phyloP scores from a whole-genome alignment of 78 protist species.

The Dictyostelium capitatum region DNA sequence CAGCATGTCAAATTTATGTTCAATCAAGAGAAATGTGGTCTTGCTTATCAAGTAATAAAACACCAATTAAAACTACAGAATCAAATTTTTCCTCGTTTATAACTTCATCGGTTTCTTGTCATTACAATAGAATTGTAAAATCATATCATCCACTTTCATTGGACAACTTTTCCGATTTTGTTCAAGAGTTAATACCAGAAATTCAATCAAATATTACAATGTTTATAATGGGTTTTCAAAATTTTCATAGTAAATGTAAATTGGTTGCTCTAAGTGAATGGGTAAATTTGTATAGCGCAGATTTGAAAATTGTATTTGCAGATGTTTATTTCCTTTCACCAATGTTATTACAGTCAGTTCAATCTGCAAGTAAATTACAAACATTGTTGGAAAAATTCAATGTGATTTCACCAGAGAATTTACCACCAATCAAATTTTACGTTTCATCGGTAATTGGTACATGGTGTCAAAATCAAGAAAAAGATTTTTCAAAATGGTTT shows the following conservation, averaged over 20 bases:
- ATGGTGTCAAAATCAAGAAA: slow-evolving; percentile 83
- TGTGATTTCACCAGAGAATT: slow-evolving; percentile 24
- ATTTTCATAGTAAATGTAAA: neutral
- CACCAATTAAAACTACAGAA: slow-evolving; percentile 13
- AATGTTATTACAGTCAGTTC: slow-evolving; percentile 58
- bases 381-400: slow-evolving; percentile 13
- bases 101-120: slow-evolving; percentile 58
- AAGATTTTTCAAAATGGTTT: slow-evolving; percentile 69
- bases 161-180: slow-evolving; percentile 55
- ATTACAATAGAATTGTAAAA: slow-evolving; percentile 30
- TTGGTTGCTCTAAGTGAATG: slow-evolving; percentile 15
- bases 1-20: slow-evolving; percentile 42
- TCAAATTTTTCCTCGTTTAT: slow-evolving; percentile 28
- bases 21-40: slow-evolving; percentile 80
- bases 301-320: slow-evolving; percentile 41
- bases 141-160: slow-evolving; percentile 40
- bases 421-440: slow-evolving; percentile 38
- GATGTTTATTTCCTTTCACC: slow-evolving; percentile 77
- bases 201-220: neutral
- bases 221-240: slow-evolving; percentile 19
- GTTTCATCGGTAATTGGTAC: slow-evolving; percentile 44
- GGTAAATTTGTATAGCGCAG: slow-evolving; percentile 25
- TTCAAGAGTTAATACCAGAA: slow-evolving; percentile 24
- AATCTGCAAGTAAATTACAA: slow-evolving; percentile 52
- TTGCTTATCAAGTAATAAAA: neutral